A percentile compares a stretch with the other conserved stretches of the same genome.
Conservation (phyloP, 1,284 basidiomycete species). For the Coniferiporia weirii region DNA sequence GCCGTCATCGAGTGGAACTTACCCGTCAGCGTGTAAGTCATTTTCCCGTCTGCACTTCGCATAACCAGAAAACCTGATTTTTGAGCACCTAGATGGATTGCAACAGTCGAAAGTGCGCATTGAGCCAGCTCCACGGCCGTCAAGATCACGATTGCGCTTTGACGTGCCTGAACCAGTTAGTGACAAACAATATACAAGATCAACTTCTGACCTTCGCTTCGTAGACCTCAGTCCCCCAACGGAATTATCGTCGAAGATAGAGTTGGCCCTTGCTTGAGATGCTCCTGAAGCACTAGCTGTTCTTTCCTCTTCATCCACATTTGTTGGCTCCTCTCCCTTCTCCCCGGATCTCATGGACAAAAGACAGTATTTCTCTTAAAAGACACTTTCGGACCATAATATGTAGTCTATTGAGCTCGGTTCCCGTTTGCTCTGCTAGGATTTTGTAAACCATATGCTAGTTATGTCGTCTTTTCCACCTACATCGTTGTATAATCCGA, state of each 20-base stretch:
- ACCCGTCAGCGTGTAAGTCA: constrained; percentile 35
- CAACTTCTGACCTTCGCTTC: constrained; percentile 2
- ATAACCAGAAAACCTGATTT: background rate
- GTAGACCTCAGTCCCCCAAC: constrained; percentile 7
- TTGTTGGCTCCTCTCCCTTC: background rate
- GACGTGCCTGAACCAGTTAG: constrained; percentile 36
- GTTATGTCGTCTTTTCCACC: too few relatives aligned
- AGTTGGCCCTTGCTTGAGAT: background rate
- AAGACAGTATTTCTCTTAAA: background rate
- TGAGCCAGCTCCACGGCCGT: constrained; percentile 34
- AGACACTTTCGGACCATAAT: background rate
- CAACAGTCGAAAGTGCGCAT: constrained; percentile 31
- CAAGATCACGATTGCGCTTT: constrained; percentile 33
- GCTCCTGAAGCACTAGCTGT: background rate
- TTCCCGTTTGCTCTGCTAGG: too few relatives aligned
- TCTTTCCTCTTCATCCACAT: background rate
- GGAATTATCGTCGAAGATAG: constrained; percentile 14
- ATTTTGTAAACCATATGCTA: too few relatives aligned
- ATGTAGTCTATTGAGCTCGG: background rate
- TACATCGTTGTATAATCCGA: too few relatives aligned
- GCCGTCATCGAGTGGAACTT: constrained; percentile 31
- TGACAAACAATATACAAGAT: background rate
- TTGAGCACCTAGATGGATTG: constrained; percentile 40
- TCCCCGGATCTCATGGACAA: too few relatives aligned
- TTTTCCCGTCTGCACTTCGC: background rate